phyloP scores from a whole-genome alignment of 495 filamentous ascomycete genomes.

The Chaetomium tenue region DNA sequence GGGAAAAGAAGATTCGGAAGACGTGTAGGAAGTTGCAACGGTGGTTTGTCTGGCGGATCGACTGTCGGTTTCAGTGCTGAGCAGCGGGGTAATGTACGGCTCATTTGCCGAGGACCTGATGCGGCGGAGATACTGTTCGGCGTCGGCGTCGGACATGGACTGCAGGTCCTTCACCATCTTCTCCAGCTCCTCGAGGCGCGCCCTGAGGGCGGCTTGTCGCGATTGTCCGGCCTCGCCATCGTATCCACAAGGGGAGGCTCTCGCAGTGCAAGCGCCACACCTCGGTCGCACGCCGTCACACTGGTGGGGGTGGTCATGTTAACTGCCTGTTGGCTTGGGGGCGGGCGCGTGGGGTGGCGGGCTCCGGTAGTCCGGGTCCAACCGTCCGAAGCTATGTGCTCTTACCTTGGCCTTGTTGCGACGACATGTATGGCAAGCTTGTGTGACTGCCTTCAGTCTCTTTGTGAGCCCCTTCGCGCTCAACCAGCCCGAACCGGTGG shows the following conservation, averaged over 20 bases:
- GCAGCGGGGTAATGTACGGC: constrained; percentile 1
- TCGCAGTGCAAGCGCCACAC: constrained; percentile 29
- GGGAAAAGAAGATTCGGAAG: background rate
- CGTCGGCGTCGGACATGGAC: constrained; percentile 26
- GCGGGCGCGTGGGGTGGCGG: background rate
- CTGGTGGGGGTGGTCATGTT: constrained; percentile 7
- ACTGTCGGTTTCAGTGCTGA: background rate
- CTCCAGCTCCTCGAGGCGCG: constrained; percentile 31
- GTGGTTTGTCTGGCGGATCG: background rate
- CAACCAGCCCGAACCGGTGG: background rate
- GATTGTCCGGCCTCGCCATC: constrained; percentile 37
- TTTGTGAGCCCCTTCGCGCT: constrained; percentile 23
- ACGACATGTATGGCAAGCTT: constrained; percentile 32
- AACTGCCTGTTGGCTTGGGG: background rate
- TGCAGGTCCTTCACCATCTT: constrained; percentile 28
- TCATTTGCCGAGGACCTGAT: constrained; percentile 22
- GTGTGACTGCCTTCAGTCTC: constrained; percentile 30
- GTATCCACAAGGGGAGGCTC: constrained; percentile 26
- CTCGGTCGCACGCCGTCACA: constrained; percentile 34
- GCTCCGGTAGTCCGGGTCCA: background rate
- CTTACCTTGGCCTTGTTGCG: constrained; percentile 30
- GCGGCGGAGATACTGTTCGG: constrained; percentile 25
- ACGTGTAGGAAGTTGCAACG: background rate
- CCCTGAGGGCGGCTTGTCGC: constrained; percentile 27
- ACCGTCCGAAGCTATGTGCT: background rate